Percentiles rank a stretch among this genome's conserved stretches.
Evolutionary conservation across 805 yeast species (phyloP).

Genomic region (Barnettozyma populi): DNA sequence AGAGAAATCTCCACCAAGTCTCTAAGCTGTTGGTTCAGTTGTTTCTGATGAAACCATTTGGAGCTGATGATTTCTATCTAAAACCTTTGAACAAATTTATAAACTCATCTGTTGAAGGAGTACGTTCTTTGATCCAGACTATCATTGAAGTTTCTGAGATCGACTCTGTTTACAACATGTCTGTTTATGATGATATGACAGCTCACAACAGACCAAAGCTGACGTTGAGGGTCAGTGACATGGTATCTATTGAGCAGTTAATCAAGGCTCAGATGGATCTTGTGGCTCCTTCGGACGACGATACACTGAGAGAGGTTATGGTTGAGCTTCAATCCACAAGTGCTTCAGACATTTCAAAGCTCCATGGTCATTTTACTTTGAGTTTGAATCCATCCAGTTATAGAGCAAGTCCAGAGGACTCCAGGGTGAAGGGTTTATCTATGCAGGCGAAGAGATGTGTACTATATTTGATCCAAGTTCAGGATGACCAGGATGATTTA

Average conservation of each 20-base stretch:
- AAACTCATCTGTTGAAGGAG: constrained; percentile 41
- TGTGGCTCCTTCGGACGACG: constrained; percentile 46
- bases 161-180: constrained; percentile 55
- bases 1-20: constrained; percentile 50
- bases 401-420: constrained; percentile 41
- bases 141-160: constrained; percentile 51
- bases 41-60: constrained; percentile 64
- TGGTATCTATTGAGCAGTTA: constrained; percentile 39
- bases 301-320: constrained; percentile 44
- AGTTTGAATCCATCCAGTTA: constrained; percentile 54
- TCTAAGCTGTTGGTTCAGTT: constrained; percentile 59
- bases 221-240: constrained; percentile 40
- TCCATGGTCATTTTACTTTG: constrained; percentile 50
- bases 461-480: constrained; percentile 79
- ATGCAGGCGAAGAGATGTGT: constrained; percentile 79
- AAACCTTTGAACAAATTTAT: constrained; percentile 79
- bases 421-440: constrained; percentile 52
- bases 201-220: constrained; percentile 45
- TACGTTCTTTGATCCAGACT: constrained; percentile 38
- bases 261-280: constrained; percentile 37
- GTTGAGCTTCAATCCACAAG: constrained; percentile 37
- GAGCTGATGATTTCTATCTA: constrained; percentile 53
- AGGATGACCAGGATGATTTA: constrained; percentile 57
- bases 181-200: constrained; percentile 64
- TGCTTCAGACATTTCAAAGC: constrained; percentile 41